Conservation (phyloP, 2,329 filamentous ascomycete genomes). For the Periconia digitata region DNA sequence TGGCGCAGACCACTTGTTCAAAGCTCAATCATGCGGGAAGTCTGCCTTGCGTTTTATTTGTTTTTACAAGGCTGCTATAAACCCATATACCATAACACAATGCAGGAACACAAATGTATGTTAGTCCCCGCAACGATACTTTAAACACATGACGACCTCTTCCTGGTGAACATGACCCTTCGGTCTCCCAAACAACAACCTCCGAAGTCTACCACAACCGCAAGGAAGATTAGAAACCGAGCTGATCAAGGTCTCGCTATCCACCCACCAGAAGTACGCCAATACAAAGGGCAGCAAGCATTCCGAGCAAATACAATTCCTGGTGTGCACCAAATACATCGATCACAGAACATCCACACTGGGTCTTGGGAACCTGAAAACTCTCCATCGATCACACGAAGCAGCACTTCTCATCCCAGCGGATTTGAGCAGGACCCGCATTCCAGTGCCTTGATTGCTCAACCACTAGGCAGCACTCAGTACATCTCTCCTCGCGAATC, state of each 20-base stretch:
- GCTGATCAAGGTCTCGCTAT: slow-evolving; percentile 31
- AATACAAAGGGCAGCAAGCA: slow-evolving; percentile 29
- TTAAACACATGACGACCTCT: slow-evolving; percentile 31
- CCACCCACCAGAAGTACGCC: slow-evolving; percentile 33
- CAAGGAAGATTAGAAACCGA: slow-evolving; percentile 37
- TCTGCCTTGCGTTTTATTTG: slow-evolving; percentile 34
- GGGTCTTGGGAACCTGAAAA: slow-evolving; percentile 26
- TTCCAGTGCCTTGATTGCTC: slow-evolving; percentile 19
- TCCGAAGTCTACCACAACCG: slow-evolving; percentile 34
- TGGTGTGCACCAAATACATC: slow-evolving; percentile 32
- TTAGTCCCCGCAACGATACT: slow-evolving; percentile 33
- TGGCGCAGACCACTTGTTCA: slow-evolving; percentile 35
- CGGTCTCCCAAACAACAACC: slow-evolving; percentile 31
- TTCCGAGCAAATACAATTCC: slow-evolving; percentile 34
- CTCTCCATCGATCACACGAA: slow-evolving; percentile 19
- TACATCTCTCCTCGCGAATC: slow-evolving; percentile 21
- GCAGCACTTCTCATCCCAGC: slow-evolving; percentile 21
- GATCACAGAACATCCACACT: slow-evolving; percentile 25
- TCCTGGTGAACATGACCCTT: slow-evolving; percentile 37
- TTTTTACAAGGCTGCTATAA: slow-evolving; percentile 36
- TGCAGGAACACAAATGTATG: slow-evolving; percentile 37
- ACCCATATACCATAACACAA: slow-evolving; percentile 21
- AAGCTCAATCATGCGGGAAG: slow-evolving; percentile 25
- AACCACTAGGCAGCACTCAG: slow-evolving; percentile 19
- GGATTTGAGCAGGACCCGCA: slow-evolving; percentile 14